Percentiles rank a stretch among this genome's conserved stretches.
Conservation (phyloP, 1,139 yeast genomes). For the Debaryomyces sp. region DNA sequence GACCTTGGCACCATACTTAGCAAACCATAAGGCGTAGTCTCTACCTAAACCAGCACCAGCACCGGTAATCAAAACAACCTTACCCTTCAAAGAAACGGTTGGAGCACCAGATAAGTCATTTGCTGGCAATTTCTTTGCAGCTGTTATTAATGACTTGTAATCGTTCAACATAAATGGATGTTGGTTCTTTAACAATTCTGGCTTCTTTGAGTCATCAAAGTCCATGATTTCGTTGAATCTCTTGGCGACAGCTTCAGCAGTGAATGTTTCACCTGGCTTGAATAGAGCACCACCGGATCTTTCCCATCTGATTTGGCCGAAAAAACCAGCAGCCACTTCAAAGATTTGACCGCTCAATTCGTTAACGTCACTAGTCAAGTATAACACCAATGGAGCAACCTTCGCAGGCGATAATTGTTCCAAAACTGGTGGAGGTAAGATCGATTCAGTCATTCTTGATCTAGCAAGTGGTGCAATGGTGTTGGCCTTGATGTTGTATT, state of each 20-base stretch:
- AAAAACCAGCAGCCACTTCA: constrained; percentile 95
- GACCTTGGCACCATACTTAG: constrained; percentile 92
- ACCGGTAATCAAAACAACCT: constrained; percentile 92
- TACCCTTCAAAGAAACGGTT: constrained; percentile 63
- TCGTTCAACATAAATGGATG: constrained; percentile 70
- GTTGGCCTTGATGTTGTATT: constrained; percentile 81
- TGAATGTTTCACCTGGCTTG: constrained; percentile 74
- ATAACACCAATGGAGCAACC: constrained; percentile 87
- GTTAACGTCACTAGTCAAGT: constrained; percentile 69
- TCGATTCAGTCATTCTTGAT: constrained; percentile 92
- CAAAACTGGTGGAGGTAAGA: constrained; percentile 83
- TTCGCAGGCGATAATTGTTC: constrained; percentile 83
- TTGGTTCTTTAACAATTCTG: constrained; percentile 57
- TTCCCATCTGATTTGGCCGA: constrained; percentile 93
- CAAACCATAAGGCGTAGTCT: constrained; percentile 84
- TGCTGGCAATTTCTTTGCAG: constrained; percentile 54
- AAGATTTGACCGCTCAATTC: constrained; percentile 70
- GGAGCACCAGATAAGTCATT: constrained; percentile 61
- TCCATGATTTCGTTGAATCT: constrained; percentile 66
- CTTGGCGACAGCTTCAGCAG: constrained; percentile 82
- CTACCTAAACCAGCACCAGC: constrained; percentile 96
- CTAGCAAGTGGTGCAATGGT: constrained; percentile 94
- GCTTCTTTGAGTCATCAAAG: constrained; percentile 57
- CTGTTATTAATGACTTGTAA: constrained; percentile 55
- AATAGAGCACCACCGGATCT: constrained; percentile 85